Percentiles rank a stretch among this genome's conserved stretches.
phyloP scores from a whole-genome alignment of 2,329 filamentous ascomycete species.

The Fusarium armeniacum region DNA sequence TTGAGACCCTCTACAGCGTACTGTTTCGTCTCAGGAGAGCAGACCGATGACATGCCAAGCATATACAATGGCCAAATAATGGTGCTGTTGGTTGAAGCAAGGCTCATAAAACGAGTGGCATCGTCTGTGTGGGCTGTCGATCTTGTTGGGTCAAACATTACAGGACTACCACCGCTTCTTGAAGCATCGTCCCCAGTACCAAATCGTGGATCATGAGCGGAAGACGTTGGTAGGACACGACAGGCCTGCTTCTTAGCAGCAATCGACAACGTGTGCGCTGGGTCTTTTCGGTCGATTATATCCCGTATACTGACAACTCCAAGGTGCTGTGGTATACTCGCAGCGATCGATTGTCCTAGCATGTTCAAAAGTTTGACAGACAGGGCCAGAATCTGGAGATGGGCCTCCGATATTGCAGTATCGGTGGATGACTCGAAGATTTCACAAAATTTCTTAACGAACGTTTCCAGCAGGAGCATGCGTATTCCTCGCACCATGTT shows the following conservation, averaged over 20 bases:
- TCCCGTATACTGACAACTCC: constrained; percentile 61
- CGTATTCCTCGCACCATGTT: constrained; percentile 63
- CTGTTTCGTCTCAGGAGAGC: constrained; percentile 57
- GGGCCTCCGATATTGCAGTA: constrained; percentile 49
- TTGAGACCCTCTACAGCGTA: constrained; percentile 62
- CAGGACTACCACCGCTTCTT: constrained; percentile 48
- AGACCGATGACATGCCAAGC: constrained; percentile 63
- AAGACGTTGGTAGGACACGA: constrained; percentile 50
- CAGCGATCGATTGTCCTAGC: constrained; percentile 60
- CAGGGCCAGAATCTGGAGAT: constrained; percentile 56
- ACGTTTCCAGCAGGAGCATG: constrained; percentile 63
- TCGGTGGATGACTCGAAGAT: constrained; percentile 32
- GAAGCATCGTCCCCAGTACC: constrained; percentile 37
- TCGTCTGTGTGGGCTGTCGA: constrained; percentile 54
- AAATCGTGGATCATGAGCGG: constrained; percentile 35
- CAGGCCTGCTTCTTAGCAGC: constrained; percentile 50
- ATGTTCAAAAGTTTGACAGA: constrained; percentile 56
- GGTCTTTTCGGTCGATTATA: constrained; percentile 46
- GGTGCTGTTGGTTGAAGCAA: constrained; percentile 63
- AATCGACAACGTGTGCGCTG: constrained; percentile 46
- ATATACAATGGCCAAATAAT: constrained; percentile 66
- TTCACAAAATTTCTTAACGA: constrained; percentile 59
- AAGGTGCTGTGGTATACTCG: constrained; percentile 65
- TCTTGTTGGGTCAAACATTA: constrained; percentile 59
- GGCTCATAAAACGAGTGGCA: constrained; percentile 62